phyloP scores from a whole-genome alignment of 2,329 filamentous ascomycete genomes.

The Colletotrichum incanum region DNA sequence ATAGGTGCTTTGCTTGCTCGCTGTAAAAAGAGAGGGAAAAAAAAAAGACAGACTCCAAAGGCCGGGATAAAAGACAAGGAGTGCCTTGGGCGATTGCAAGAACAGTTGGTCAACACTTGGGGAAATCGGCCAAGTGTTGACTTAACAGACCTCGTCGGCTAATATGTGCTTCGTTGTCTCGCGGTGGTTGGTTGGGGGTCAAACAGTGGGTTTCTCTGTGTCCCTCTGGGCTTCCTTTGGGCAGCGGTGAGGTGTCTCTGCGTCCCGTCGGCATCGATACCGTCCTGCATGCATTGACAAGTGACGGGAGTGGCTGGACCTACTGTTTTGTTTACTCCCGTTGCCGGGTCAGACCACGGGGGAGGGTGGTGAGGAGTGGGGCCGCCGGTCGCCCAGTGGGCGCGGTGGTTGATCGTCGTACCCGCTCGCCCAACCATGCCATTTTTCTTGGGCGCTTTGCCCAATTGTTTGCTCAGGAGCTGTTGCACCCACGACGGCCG shows the following conservation, averaged over 20 bases:
- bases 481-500: not conserved
- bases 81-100: not conserved
- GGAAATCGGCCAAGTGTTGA: not conserved
- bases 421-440: constrained; percentile 33
- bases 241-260: constrained; percentile 12
- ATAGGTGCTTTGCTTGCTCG: not conserved
- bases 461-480: constrained; percentile 11
- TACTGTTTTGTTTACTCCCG: constrained; percentile 37
- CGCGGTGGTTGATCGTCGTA: not conserved
- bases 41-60: not conserved
- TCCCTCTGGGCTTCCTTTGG: constrained; percentile 12
- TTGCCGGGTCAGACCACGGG: constrained; percentile 29
- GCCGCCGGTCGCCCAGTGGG: not conserved
- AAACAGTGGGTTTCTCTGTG: not conserved
- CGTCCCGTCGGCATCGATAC: not conserved
- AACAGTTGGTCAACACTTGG: not conserved
- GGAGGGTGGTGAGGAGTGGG: not conserved
- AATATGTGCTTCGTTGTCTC: constrained; percentile 40
- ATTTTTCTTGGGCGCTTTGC: not conserved
- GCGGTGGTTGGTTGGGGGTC: constrained; percentile 37
- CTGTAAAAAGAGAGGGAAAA: not conserved
- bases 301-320: constrained; percentile 39
- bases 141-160: not conserved
- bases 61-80: constrained; percentile 1
- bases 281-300: constrained; percentile 36